Conservation (phyloP, 1,139 yeast genomes). For the Debaryomycetaceae sp. region DNA sequence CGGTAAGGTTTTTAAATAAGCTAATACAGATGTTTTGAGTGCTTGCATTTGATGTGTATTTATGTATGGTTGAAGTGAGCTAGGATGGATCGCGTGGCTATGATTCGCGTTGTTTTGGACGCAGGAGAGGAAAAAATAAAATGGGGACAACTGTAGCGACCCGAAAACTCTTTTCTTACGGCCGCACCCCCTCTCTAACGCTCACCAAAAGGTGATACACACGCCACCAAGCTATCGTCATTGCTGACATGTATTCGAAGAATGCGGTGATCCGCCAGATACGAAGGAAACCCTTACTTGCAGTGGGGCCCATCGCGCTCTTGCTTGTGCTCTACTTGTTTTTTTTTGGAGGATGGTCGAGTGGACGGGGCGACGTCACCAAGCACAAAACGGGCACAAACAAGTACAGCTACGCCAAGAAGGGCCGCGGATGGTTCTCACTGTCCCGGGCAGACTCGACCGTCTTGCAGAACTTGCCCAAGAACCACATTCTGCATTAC, state of each 20-base stretch:
- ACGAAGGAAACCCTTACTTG: constrained; percentile 55
- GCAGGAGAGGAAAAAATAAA: not conserved
- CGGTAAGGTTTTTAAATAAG: constrained; percentile 49
- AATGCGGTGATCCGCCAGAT: constrained; percentile 43
- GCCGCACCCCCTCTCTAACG: too few relatives aligned
- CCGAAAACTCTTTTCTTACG: constrained; percentile 6
- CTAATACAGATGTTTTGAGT: constrained; percentile 1
- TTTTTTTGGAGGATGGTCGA: constrained; percentile 21
- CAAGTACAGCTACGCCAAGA: constrained; percentile 49
- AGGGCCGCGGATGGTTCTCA: constrained; percentile 45
- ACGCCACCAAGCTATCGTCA: not conserved
- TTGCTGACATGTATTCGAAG: constrained; percentile 14
- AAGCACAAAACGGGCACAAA: constrained; percentile 19
- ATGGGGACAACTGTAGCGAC: constrained; percentile 3
- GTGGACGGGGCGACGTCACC: constrained; percentile 18
- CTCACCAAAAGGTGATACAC: not conserved
- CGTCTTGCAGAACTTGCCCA: constrained; percentile 59
- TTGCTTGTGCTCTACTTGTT: constrained; percentile 40
- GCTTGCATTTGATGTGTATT: not conserved
- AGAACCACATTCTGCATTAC: constrained; percentile 79
- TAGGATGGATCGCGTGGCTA: too few relatives aligned
- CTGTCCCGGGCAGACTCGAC: constrained; percentile 41
- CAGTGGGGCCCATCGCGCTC: constrained; percentile 43
- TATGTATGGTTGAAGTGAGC: not conserved
- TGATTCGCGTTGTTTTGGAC: too few relatives aligned